Evolutionary conservation across 768 basidiomycete genomes (phyloP).

Genomic region (Lentinula sp.): DNA sequence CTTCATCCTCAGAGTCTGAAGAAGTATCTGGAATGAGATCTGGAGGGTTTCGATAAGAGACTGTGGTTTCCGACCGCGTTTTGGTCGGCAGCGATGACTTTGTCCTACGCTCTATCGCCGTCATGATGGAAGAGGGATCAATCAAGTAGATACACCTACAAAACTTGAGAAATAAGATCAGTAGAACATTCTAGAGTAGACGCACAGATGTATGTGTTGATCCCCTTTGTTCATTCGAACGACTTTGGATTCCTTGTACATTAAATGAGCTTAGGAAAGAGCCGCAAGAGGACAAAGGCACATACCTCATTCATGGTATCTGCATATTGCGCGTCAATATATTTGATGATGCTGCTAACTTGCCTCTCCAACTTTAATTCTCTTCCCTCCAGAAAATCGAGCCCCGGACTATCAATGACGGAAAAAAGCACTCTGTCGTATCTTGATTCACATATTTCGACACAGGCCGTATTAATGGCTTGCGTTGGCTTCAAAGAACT

Average conservation of each 20-base stretch:
- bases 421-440: slow-evolving; percentile 75
- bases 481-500: slow-evolving; percentile 56
- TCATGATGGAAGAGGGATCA: slow-evolving; percentile 68
- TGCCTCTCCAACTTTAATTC: slow-evolving; percentile 79
- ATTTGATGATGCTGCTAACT: slow-evolving; percentile 67
- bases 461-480: slow-evolving; percentile 57
- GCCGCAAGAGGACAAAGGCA: slow-evolving; percentile 11
- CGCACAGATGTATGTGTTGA: slow-evolving; percentile 85
- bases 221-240: slow-evolving; percentile 82
- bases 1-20: slow-evolving; percentile 43
- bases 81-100: slow-evolving; percentile 43
- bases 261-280: background rate
- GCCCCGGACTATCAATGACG: slow-evolving; percentile 81
- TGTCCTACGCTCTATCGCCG: slow-evolving; percentile 42
- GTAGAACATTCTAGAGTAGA: slow-evolving; percentile 11
- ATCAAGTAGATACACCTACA: slow-evolving; percentile 79
- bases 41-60: slow-evolving; percentile 46
- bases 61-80: slow-evolving; percentile 61
- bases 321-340: slow-evolving; percentile 74
- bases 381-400: slow-evolving; percentile 67
- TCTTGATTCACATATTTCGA: slow-evolving; percentile 81
- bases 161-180: slow-evolving; percentile 3
- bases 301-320: slow-evolving; percentile 82
- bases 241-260: slow-evolving; percentile 71
- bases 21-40: slow-evolving; percentile 53